Evolutionary conservation across 306 rosid species (phyloP).

Genomic region (Prunus kanzakura): DNA sequence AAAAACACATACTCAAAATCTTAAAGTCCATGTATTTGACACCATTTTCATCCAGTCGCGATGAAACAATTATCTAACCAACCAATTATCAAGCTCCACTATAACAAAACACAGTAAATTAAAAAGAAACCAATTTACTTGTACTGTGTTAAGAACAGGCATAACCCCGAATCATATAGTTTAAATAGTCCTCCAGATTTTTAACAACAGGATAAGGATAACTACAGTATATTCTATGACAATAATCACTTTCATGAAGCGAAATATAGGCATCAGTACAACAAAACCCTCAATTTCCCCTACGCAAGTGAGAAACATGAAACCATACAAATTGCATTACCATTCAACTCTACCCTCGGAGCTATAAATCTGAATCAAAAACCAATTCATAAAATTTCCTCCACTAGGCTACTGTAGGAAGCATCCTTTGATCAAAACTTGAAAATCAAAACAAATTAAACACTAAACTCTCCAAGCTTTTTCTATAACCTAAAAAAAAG

Average conservation of each 20-base stretch:
- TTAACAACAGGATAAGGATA: neutral
- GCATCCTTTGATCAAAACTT: neutral
- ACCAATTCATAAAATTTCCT: neutral
- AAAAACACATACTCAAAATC: constrained; percentile 16
- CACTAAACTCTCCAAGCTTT: neutral
- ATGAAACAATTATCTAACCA: neutral
- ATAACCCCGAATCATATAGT: neutral
- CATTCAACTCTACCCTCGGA: neutral
- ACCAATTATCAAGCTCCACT: neutral
- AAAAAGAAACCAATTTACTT: neutral
- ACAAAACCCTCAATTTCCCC: neutral
- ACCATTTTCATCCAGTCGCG: neutral
- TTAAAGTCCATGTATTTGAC: neutral
- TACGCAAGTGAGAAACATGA: neutral
- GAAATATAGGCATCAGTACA: neutral
- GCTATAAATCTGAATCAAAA: neutral
- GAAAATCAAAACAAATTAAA: neutral
- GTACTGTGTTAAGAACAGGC: neutral
- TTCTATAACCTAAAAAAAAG: neutral
- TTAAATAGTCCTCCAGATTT: neutral
- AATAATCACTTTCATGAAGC: neutral
- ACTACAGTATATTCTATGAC: neutral
- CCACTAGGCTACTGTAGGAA: neutral
- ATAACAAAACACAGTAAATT: neutral
- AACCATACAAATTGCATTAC: neutral